A percentile compares a stretch with the other conserved stretches of the same genome.
Conservation (phyloP, 2,329 filamentous ascomycete genomes). For the Pseudogymnoascus sp. region DNA sequence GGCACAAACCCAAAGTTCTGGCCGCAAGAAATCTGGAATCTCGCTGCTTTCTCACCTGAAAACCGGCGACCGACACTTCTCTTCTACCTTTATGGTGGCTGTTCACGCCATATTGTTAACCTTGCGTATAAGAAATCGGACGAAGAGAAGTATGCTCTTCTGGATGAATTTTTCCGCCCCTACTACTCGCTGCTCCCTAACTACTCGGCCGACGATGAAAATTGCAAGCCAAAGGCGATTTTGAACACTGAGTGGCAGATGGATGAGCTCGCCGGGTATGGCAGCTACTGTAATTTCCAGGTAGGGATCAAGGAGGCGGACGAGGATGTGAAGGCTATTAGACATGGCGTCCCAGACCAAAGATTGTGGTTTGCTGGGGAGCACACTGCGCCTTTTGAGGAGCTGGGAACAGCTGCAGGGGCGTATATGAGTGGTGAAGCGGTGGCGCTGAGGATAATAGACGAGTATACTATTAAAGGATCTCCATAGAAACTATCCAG, state of each 20-base stretch:
- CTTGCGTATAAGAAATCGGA: conserved; percentile 13
- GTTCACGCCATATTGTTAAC: conserved; percentile 29
- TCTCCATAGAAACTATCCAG: neutral
- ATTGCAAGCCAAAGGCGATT: conserved; percentile 46
- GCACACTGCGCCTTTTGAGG: conserved; percentile 81
- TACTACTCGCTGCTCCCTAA: conserved; percentile 57
- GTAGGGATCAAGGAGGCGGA: conserved; percentile 49
- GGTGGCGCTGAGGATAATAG: conserved; percentile 57
- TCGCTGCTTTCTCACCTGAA: conserved; percentile 43
- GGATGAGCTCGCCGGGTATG: conserved; percentile 58
- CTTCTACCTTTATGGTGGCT: conserved; percentile 51
- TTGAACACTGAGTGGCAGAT: conserved; percentile 58
- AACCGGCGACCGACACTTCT: conserved; percentile 56
- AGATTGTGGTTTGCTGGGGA: conserved; percentile 60
- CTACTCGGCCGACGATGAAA: conserved; percentile 36
- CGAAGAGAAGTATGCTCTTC: conserved; percentile 23
- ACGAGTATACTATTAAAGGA: conserved; percentile 39
- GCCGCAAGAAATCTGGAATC: conserved; percentile 54
- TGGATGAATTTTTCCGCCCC: conserved; percentile 46
- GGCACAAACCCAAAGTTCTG: conserved; percentile 43
- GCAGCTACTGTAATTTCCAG: conserved; percentile 63
- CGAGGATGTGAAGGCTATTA: conserved; percentile 47
- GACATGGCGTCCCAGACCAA: conserved; percentile 34
- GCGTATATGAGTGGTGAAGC: conserved; percentile 88
- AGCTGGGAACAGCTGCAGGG: conserved; percentile 78